Evolutionary conservation across 345 rosid species (phyloP), one percentile per base, ranked within the genome.

Genomic region (Acer yangbiense): DNA sequence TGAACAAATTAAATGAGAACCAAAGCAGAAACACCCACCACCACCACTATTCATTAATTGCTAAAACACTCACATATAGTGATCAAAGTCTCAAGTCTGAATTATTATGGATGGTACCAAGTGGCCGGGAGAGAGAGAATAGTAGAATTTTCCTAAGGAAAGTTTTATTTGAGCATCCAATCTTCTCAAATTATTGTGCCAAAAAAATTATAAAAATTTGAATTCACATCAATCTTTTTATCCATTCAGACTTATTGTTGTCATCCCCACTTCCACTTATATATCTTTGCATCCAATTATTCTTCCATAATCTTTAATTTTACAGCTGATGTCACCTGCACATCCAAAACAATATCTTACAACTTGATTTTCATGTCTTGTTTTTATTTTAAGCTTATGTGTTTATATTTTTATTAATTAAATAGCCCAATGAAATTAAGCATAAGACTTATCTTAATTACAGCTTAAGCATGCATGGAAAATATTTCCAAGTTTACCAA

Each of bases 161-260:
- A 54, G 58, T 54, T 54, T 60, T 57, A 1, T 21, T 16, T 21
- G 52, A 52, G 71, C 78, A 75, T 66, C 78, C 61, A 48, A 18
- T 73, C 69, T 62, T 62, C 23, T 44, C 23, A 74, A 63, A 44
- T 50, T 48, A n/a, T 73, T 72, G 64, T 39, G 17, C 50, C 46
- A 43, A 43, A 29, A 73, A 2, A 44, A 48, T 55, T 4, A 39
- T 23, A 41, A 5, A 72, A 2, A 43, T 16, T 55, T 21, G 12
- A 9, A 16, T 76, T 46, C 27, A 21, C 61, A 35, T 39, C 64
- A 41, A 13, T 1, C 62, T 29, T 54, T 12, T 21, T 57, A 57
- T 39, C 65, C 66, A n/a, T n/a, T 41, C 18, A 20, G 9, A 43
- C 54, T 57, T 76, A 7, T 21, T 52, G 50, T 32, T 44, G 13